Conservation (phyloP, 2,329 filamentous ascomycete genomes). For the Boeremia exigua region DNA sequence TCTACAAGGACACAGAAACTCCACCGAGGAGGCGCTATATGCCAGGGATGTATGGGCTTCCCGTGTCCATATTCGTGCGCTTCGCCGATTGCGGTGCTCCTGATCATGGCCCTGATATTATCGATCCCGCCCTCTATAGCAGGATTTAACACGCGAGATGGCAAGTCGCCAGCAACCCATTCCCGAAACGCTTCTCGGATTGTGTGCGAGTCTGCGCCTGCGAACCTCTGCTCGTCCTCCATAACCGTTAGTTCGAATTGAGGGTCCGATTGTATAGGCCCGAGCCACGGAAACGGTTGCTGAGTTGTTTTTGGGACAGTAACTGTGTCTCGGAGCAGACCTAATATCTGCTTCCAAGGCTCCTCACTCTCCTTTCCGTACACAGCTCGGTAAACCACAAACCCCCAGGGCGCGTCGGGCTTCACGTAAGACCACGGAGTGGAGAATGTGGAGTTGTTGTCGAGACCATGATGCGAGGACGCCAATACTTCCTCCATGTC, state of each 20-base stretch:
- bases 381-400: constrained; percentile 21
- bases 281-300: not conserved
- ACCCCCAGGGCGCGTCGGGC: constrained; percentile 16
- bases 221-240: constrained; percentile 21
- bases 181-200: constrained; percentile 21
- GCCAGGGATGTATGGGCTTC: constrained; percentile 7
- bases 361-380: constrained; percentile 20
- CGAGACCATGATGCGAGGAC: not conserved
- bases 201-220: constrained; percentile 22
- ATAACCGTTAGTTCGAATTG: constrained; percentile 19
- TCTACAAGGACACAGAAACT: constrained; percentile 26
- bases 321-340: constrained; percentile 11
- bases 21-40: constrained; percentile 18
- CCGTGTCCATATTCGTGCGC: not conserved
- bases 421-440: not conserved
- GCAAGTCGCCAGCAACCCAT: constrained; percentile 23
- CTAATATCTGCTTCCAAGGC: constrained; percentile 14
- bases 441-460: too few relatives aligned
- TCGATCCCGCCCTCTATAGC: constrained; percentile 9
- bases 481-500: not conserved
- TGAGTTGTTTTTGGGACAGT: too few relatives aligned
- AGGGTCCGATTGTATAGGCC: not conserved
- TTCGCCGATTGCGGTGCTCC: constrained; percentile 12
- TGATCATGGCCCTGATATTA: constrained; percentile 10
- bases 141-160: constrained; percentile 17